These are phyloP conservation scores for Neofusicoccum parvum DNA, from an alignment of 2,329 filamentous ascomycete species.

Conservation along the genomic window DNA sequence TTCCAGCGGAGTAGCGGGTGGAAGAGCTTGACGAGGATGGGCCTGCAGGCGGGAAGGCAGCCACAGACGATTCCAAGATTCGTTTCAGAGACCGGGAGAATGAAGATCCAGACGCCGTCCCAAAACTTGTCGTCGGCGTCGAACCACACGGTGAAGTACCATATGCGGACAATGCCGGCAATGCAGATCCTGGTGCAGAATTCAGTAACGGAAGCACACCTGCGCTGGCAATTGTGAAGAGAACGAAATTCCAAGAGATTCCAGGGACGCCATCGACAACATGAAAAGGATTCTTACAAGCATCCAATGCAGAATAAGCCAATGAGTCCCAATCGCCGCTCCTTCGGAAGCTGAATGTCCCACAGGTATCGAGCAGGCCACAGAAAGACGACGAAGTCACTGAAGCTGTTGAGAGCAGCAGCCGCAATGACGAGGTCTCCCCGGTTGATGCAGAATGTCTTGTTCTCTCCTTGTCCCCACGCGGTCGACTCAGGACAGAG, in stretches of 20 bases:
- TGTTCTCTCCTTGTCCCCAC: constrained; percentile 33
- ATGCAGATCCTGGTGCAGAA: constrained; percentile 28
- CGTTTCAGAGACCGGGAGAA: constrained; percentile 33
- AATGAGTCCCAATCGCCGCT: constrained; percentile 33
- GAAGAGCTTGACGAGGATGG: constrained; percentile 26
- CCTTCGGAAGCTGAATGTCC: constrained; percentile 30
- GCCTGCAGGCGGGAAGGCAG: constrained; percentile 36
- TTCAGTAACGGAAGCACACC: not conserved
- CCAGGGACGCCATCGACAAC: not conserved
- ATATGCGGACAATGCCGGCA: constrained; percentile 33
- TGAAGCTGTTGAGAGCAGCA: constrained; percentile 34
- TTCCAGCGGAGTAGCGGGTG: not conserved
- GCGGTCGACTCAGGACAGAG: constrained; percentile 35
- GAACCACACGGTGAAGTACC: constrained; percentile 32
- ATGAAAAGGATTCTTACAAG: constrained; percentile 13
- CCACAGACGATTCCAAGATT: constrained; percentile 35
- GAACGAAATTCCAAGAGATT: constrained; percentile 24
- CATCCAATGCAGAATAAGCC: constrained; percentile 34
- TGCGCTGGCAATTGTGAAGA: no score
- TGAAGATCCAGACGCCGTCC: constrained; percentile 31
- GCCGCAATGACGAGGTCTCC: constrained; percentile 28
- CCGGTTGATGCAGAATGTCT: constrained; percentile 32
- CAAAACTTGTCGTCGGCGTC: constrained; percentile 32
- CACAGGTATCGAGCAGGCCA: constrained; percentile 34
- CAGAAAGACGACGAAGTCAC: constrained; percentile 36